These are phyloP conservation scores for Trichoderma atroviride DNA, from an alignment of 2,329 filamentous ascomycete species.

Conservation along the genomic window DNA sequence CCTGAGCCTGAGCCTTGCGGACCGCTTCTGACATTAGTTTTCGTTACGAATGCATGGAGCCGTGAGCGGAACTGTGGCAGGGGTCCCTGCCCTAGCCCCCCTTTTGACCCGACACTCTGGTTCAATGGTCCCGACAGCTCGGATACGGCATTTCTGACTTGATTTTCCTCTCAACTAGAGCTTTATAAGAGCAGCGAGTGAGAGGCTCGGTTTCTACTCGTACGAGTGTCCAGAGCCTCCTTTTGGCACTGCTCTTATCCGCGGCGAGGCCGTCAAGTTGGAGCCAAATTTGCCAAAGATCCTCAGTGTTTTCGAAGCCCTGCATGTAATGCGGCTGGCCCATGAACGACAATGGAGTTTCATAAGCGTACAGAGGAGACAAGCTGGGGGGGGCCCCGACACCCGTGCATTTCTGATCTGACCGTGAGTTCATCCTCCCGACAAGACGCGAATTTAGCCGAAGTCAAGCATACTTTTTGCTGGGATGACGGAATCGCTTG, in stretches of 20 bases:
- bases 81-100: constrained; percentile 31
- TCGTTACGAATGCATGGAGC: constrained; percentile 21
- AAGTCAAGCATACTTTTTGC: not conserved
- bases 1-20: constrained; percentile 11
- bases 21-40: constrained; percentile 23
- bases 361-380: not conserved
- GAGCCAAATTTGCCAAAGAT: not conserved
- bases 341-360: not conserved
- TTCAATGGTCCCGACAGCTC: not conserved
- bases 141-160: constrained; percentile 25
- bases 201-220: not conserved
- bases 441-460: not conserved
- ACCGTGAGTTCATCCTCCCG: not conserved
- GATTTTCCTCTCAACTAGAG: not conserved
- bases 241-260: not conserved
- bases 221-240: not conserved
- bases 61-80: constrained; percentile 26
- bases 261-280: not conserved
- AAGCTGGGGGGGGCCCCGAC: not conserved
- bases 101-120: not conserved
- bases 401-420: not conserved
- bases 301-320: not conserved
- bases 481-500: not conserved
- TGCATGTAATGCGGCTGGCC: not conserved
- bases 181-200: not conserved